These are phyloP conservation scores for Blastobotrys americana DNA, from an alignment of 805 yeast species.

Conservation along the genomic window DNA sequence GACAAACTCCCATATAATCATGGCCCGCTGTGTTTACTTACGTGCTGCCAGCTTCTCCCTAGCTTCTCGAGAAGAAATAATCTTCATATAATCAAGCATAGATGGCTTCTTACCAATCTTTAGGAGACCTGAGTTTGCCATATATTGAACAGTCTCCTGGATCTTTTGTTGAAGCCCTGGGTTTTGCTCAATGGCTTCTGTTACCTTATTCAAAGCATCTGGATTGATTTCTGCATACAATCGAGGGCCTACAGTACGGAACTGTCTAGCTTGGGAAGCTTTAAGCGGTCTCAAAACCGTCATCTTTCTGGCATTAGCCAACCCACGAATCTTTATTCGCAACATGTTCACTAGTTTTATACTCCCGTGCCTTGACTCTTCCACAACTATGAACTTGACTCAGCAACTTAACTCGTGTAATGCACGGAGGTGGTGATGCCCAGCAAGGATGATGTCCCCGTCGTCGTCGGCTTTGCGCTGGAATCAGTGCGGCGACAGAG, in stretches of 20 bases:
- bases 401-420: too few species aligned
- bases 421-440: too few species aligned
- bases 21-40: constrained; percentile 7
- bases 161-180: constrained; percentile 2
- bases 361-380: too few species aligned
- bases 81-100: constrained; percentile 22
- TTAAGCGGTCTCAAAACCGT: too few species aligned
- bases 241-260: too few species aligned
- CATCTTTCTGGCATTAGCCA: too few species aligned
- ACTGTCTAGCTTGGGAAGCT: too few species aligned
- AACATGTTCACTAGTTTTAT: too few species aligned
- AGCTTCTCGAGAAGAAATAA: constrained; percentile 26
- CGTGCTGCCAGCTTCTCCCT: constrained; percentile 20
- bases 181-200: not conserved
- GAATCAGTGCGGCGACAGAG: not conserved
- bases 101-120: constrained; percentile 7
- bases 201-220: not conserved
- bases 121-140: constrained; percentile 2
- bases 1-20: not conserved
- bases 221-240: too few species aligned
- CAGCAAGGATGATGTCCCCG: too few species aligned
- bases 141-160: constrained; percentile 1
- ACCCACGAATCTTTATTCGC: too few species aligned
- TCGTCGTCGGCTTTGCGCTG: constrained; percentile 1
- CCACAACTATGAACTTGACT: too few species aligned